Evolutionary conservation across 768 basidiomycete species (phyloP), one percentile per base, ranked within the genome.

Genomic region (Termitomyces sp.): DNA sequence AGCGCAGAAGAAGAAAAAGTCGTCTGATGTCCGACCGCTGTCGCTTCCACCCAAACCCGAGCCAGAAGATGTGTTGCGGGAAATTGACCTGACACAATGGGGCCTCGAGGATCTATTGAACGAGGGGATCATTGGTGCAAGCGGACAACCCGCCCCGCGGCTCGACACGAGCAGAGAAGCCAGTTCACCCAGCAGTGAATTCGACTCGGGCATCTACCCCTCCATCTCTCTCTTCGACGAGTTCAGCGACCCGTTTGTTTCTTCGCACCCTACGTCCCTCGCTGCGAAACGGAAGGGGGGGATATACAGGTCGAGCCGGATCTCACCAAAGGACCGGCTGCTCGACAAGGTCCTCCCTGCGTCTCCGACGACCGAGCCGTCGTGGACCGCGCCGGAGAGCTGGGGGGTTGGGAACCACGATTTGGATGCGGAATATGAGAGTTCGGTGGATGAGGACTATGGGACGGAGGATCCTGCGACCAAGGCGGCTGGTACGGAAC

Each of bases 101-200:
- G 17, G 51, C 3, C 38, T 53, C 7, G 37, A 46, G 14, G 51
- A 58, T 1, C 51, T 58, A 4, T 47, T 58, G 3, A 37, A 35
- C 82, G 87, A 90, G 38, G 95, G 89, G 6, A 93, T 97, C 65
- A 74, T 96, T 59, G 77, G 93, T 68, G 71, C 74, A 0, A 71
- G 53, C 1, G 59, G 53, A 8, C 58, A 59, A 11, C 32, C 59
- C 5, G 55, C 46, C 53, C 50, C 43, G 48, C 51, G 23, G n/a
- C 48, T 29, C 12, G 54, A 54, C 11, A 53, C 64, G n/a, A 65
- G 66, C 31, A 56, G 67, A 32, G 73, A 72, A 25, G 2, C 16
- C 49, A 73, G 71, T 59, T 73, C 80, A 1, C 76, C 77, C 4
- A 72, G 75, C 45, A 77, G 80, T 66, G 73, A 75, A 51, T 59